Evolutionary conservation across 495 filamentous ascomycete species (phyloP).

Genomic region (Aspergillus taichungensis): DNA sequence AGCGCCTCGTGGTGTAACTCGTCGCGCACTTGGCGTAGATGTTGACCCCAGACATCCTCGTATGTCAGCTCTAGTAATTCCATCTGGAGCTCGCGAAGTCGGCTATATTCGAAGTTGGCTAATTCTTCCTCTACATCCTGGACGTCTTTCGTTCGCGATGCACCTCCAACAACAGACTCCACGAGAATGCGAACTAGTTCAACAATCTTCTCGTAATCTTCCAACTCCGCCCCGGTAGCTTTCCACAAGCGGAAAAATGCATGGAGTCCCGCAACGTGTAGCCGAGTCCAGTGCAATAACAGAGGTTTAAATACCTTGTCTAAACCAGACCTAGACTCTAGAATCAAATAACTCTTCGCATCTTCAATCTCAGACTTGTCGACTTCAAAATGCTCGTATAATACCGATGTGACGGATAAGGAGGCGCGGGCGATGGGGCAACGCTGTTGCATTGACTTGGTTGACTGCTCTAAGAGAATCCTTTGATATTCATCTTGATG

Average conservation of each 20-base stretch:
- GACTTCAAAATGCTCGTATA: constrained; percentile 95
- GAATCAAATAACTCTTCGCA: constrained; percentile 60
- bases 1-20: constrained; percentile 86
- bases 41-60: constrained; percentile 88
- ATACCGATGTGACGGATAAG: constrained; percentile 73
- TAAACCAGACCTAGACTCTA: constrained; percentile 70
- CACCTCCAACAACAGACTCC: constrained; percentile 81
- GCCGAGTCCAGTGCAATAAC: constrained; percentile 86
- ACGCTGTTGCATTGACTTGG: constrained; percentile 57
- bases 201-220: constrained; percentile 87
- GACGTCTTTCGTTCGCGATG: constrained; percentile 75
- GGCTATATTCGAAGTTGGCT: constrained; percentile 66
- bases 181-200: constrained; percentile 87
- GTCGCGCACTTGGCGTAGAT: constrained; percentile 84
- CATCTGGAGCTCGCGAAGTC: constrained; percentile 87
- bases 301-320: constrained; percentile 84
- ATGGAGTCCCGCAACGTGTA: constrained; percentile 85
- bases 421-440: constrained; percentile 87
- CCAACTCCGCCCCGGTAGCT: constrained; percentile 66
- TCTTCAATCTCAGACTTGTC: constrained; percentile 82
- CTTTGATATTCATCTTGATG: constrained; percentile 90
- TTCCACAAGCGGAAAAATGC: constrained; percentile 92
- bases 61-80: constrained; percentile 83
- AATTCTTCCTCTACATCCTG: constrained; percentile 85
- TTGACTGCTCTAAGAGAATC: constrained; percentile 80